Evolutionary conservation across 2,329 filamentous ascomycete genomes (phyloP).

Genomic region (Colletotrichum sp.): DNA sequence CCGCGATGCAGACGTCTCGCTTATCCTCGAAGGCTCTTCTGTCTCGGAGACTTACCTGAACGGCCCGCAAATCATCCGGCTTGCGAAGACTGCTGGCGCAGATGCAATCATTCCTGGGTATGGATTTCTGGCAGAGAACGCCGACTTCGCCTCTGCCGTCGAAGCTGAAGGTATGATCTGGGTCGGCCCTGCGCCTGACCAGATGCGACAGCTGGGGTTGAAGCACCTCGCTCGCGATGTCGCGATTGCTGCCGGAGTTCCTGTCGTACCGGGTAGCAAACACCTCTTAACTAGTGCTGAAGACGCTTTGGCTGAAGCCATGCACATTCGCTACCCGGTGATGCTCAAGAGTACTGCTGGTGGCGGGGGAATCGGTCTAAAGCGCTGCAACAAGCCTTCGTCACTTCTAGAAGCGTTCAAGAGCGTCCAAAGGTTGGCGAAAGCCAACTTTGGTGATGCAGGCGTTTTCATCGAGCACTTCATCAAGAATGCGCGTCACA

Average conservation of each 20-base stretch:
- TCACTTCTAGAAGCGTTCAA: slow-evolving; percentile 37
- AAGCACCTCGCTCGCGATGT: slow-evolving; percentile 43
- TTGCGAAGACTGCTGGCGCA: slow-evolving; percentile 52
- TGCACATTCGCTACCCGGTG: slow-evolving; percentile 40
- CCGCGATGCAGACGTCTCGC: slow-evolving; percentile 68
- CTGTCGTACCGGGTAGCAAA: slow-evolving; percentile 38
- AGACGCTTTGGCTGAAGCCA: slow-evolving; percentile 31
- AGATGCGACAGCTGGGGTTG: slow-evolving; percentile 41
- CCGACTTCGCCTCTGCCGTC: slow-evolving; percentile 62
- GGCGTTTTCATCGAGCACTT: slow-evolving; percentile 48
- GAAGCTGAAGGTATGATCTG: slow-evolving; percentile 60
- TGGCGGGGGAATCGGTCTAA: slow-evolving; percentile 50
- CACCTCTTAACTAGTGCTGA: slow-evolving; percentile 29
- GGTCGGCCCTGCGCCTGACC: slow-evolving; percentile 60
- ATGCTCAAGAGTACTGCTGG: slow-evolving; percentile 55
- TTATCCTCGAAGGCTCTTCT: slow-evolving; percentile 62
- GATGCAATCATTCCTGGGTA: slow-evolving; percentile 72
- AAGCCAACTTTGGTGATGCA: slow-evolving; percentile 45
- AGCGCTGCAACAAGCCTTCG: slow-evolving; percentile 35
- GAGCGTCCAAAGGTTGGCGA: slow-evolving; percentile 41
- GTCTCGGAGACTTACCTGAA: slow-evolving; percentile 65
- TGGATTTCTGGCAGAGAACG: slow-evolving; percentile 70
- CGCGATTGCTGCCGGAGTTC: slow-evolving; percentile 33
- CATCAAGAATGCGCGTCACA: slow-evolving; percentile 45
- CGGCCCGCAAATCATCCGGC: slow-evolving; percentile 61